phyloP scores from a whole-genome alignment of 441 rosid species.

The Erysimum pusillum region DNA sequence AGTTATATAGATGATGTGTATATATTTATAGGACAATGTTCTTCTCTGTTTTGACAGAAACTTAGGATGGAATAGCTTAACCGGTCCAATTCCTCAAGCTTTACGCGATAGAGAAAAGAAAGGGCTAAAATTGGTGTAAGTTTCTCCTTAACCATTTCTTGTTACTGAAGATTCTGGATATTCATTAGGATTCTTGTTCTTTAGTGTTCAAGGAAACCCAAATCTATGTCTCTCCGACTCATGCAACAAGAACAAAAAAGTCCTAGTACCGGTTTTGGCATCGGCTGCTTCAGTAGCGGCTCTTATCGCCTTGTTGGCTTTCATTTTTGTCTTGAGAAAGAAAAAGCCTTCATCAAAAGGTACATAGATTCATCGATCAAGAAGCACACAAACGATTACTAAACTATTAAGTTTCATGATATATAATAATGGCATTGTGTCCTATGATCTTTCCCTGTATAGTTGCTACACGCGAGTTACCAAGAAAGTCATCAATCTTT shows the following conservation, averaged over 20 bases:
- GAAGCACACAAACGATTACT: slow-evolving; percentile 4
- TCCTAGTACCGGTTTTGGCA: slow-evolving; percentile 29
- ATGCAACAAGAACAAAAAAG: slow-evolving; percentile 40
- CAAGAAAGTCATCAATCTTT: slow-evolving; percentile 34
- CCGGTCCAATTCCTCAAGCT: slow-evolving; percentile 41
- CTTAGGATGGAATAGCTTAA: slow-evolving; percentile 39
- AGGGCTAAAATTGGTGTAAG: slow-evolving; percentile 37
- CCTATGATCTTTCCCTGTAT: neutral
- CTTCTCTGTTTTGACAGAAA: slow-evolving; percentile 40
- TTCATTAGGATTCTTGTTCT: slow-evolving; percentile 1
- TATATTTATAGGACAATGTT: neutral
- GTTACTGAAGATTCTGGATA: neutral
- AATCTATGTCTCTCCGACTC: slow-evolving; percentile 37
- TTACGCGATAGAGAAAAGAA: slow-evolving; percentile 39
- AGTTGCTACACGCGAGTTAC: slow-evolving; percentile 25
- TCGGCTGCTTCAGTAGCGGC: slow-evolving; percentile 21
- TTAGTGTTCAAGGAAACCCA: slow-evolving; percentile 44
- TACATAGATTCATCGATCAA: neutral
- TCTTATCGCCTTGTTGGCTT: slow-evolving; percentile 17
- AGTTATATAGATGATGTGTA: neutral
- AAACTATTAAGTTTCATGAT: neutral
- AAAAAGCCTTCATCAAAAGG: slow-evolving; percentile 33
- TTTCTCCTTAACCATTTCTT: neutral
- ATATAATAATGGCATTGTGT: slow-evolving; percentile 6
- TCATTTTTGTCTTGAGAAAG: slow-evolving; percentile 22